Percentiles rank a stretch among this genome's conserved stretches.
Conservation (phyloP, 2,329 filamentous ascomycete genomes). For the Fusarium nanum region DNA sequence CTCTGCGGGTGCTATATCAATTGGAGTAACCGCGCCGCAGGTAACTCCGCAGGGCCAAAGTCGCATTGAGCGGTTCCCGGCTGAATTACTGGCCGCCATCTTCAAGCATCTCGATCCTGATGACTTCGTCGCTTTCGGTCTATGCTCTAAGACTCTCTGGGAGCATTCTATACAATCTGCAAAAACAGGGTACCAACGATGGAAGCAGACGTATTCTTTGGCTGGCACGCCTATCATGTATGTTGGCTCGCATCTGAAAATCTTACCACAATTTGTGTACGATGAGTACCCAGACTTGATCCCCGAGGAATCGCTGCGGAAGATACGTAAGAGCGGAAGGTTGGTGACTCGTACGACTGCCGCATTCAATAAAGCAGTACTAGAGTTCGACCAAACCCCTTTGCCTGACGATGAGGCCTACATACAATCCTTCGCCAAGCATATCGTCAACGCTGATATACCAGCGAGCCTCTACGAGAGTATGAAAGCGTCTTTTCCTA, state of each 20-base stretch:
- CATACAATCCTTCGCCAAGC: neutral
- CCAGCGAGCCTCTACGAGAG: neutral
- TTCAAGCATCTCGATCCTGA: neutral
- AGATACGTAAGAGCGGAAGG: neutral
- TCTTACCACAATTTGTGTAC: constrained; percentile 2
- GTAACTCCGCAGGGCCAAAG: neutral
- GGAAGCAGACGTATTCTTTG: constrained; percentile 19
- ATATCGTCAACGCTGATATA: neutral
- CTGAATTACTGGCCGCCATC: neutral
- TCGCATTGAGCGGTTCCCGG: neutral
- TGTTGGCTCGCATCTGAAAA: neutral
- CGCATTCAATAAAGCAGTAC: neutral
- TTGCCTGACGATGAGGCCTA: neutral
- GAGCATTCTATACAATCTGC: neutral
- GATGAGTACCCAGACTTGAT: neutral
- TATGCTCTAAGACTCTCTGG: constrained; percentile 20
- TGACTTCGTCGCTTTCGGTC: neutral
- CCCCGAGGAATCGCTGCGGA: rapidly evolving
- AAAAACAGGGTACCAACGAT: neutral
- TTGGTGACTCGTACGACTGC: neutral
- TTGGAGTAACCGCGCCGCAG: rapidly evolving
- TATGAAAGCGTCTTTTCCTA: constrained; percentile 1
- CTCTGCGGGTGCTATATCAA: neutral
- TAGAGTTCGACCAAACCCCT: neutral
- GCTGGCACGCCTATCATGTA: constrained; percentile 16